A percentile compares a stretch with the other conserved stretches of the same genome.
These are phyloP conservation scores for Geranomyces variabilis DNA, from an alignment of 192 early-diverging fungal species.

Conservation along the genomic window DNA sequence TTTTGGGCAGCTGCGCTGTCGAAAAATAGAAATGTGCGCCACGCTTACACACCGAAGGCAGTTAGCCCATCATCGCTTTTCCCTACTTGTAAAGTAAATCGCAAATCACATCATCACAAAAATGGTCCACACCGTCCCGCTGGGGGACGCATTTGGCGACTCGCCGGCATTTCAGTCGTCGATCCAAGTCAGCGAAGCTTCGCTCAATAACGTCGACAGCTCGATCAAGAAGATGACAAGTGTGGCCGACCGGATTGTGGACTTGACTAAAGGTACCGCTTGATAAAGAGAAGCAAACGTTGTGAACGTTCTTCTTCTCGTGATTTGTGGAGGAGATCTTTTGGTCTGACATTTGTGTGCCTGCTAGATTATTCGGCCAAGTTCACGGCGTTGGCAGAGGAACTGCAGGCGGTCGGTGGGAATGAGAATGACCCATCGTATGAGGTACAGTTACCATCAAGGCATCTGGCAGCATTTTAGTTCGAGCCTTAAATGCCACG, in stretches of 20 bases:
- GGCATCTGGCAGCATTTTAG: too few species aligned
- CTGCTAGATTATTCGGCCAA: conserved; percentile 24
- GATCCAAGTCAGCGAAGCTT: conserved; percentile 23
- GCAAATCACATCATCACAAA: too few species aligned
- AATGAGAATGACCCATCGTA: conserved; percentile 30
- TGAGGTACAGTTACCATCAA: background rate
- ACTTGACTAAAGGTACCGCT: conserved; percentile 23
- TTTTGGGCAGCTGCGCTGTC: too few species aligned
- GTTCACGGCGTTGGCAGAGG: conserved; percentile 24
- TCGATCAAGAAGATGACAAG: conserved; percentile 26
- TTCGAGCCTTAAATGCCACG: too few species aligned
- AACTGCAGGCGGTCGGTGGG: conserved; percentile 17
- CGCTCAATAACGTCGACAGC: conserved; percentile 26
- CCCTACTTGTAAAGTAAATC: too few species aligned
- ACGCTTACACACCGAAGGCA: too few species aligned
- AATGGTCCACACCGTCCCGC: conserved; percentile 11
- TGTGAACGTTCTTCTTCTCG: background rate
- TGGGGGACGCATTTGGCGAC: conserved; percentile 36
- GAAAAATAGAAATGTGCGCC: too few species aligned
- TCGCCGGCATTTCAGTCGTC: conserved; percentile 23
- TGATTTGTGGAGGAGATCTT: too few species aligned
- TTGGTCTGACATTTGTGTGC: background rate
- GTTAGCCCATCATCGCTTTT: too few species aligned
- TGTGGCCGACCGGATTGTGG: conserved; percentile 19
- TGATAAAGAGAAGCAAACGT: background rate